A percentile compares a stretch with the other conserved stretches of the same genome.
These are phyloP conservation scores for Moricandia arvensis DNA, from an alignment of 345 rosid genomes.

Conservation along the genomic window DNA sequence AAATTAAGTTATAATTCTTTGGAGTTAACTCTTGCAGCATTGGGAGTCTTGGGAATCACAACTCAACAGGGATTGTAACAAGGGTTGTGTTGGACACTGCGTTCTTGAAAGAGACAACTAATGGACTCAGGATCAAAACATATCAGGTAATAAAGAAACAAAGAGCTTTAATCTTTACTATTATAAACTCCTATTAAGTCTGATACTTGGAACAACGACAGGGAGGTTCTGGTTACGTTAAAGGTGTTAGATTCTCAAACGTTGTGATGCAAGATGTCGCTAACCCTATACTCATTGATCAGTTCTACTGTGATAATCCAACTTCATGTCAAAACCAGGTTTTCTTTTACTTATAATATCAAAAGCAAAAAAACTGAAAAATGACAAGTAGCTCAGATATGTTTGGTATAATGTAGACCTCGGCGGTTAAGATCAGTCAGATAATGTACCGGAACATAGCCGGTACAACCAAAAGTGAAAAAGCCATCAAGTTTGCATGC, in stretches of 20 bases:
- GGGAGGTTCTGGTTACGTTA: conserved; percentile 96
- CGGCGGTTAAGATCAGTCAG: conserved; percentile 82
- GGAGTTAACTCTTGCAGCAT: conserved; percentile 46
- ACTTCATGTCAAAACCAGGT: conserved; percentile 82
- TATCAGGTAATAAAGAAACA: conserved; percentile 72
- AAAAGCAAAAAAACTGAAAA: conserved; percentile 2
- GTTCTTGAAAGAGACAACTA: conserved; percentile 69
- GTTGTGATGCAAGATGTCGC: conserved; percentile 80
- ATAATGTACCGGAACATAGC: conserved; percentile 84
- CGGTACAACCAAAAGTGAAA: conserved; percentile 72
- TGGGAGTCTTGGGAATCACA: conserved; percentile 95
- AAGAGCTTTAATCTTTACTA: background rate
- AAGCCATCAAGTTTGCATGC: conserved; percentile 96
- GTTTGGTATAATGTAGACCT: conserved; percentile 49
- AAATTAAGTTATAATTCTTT: background rate
- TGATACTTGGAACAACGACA: conserved; percentile 16
- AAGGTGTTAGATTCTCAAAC: conserved; percentile 70
- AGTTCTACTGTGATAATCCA: conserved; percentile 97
- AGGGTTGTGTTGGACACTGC: conserved; percentile 95
- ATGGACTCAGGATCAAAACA: conserved; percentile 95
- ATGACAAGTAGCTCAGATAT: conserved; percentile 10
- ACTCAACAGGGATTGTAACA: conserved; percentile 70
- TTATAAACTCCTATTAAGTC: background rate
- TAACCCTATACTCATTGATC: conserved; percentile 95
- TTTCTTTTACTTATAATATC: background rate